phyloP scores from a whole-genome alignment of 164 flowering plant species.

The Pachysandra terminalis region DNA sequence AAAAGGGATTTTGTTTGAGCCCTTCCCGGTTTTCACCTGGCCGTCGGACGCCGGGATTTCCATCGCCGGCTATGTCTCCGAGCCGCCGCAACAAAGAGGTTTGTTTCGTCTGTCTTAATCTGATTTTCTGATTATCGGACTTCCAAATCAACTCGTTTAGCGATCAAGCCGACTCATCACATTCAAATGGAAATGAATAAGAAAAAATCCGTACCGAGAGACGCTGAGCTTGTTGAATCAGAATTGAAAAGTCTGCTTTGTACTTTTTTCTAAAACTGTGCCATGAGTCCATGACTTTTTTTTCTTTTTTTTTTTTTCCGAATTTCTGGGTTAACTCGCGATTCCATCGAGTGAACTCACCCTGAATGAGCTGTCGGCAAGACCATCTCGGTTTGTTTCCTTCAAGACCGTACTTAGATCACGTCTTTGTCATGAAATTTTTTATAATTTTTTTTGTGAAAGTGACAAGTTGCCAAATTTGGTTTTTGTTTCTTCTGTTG shows the following conservation, averaged over 20 bases:
- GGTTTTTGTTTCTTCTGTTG: constrained; percentile 18
- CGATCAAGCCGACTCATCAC: background rate
- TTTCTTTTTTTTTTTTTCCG: no score
- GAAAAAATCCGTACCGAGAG: background rate
- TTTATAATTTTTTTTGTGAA: constrained; percentile 7
- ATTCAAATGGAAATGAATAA: no score
- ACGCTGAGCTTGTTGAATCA: background rate
- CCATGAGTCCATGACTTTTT: no score
- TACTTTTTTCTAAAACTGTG: background rate
- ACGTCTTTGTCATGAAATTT: constrained; percentile 32
- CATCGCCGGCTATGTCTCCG: constrained; percentile 58
- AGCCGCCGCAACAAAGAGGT: constrained; percentile 36
- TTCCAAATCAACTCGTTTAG: background rate
- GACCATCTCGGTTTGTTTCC: background rate
- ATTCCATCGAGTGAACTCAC: background rate
- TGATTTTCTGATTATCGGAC: background rate
- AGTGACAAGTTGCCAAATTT: constrained; percentile 23
- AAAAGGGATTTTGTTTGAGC: constrained; percentile 39
- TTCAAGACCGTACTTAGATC: constrained; percentile 7
- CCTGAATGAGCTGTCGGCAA: background rate
- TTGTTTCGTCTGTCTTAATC: constrained; percentile 12
- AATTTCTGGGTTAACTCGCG: background rate
- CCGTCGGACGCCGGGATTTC: constrained; percentile 43
- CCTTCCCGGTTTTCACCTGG: constrained; percentile 58
- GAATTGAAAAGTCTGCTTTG: background rate